Base-by-base conservation (phyloP, 2,329 filamentous ascomycete genomes). In the Aspergillus proliferans region DNA sequence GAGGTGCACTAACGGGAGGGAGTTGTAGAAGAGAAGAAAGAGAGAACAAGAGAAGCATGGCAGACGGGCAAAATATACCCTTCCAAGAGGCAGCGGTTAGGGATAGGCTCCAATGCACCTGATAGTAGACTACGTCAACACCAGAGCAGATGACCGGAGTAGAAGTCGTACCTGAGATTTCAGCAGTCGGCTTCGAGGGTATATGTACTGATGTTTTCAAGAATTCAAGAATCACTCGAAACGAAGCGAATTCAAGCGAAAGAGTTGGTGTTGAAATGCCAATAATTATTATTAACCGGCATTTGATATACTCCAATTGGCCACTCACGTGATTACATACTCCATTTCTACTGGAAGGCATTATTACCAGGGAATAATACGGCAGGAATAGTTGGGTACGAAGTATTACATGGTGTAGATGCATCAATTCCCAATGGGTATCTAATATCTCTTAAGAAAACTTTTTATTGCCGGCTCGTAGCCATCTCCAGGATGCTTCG, bases 401-500 rank as follows among this genome's bases (percentile, higher is more conserved):
- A 10, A 5, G 3, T 30, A 30, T 30, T 12, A 12, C 3, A 30
- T 30, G 9, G 26, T 30, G 26, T 30, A 12, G 9, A 30, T 30
- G 26, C 26, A 12, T 40, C 18, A 40, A 19, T 40, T 38, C 34
- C 34, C 18, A 12, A 30, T 12, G 44, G 50, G 50, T 51, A 52
- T 55, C 47, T 52, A 43, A 26, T 40, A 41, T 19, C 49, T 30
- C 18, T 19, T 40, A 40, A 40, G 12, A 12, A 15, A 40, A 3
- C 7, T 6, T 36, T 40, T 30, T 49, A 59, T 34, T 46, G 38
- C 36, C 47, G 52, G 36, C 55, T 52, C 45, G 57, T 47, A 44
- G 64, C 60, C 53, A 65, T 47, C 45, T 64, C 63, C 30, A 73
- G 56, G 50, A 74, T 67, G 22, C 66, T 65, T 49, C 53, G 62